Evolutionary conservation across 768 basidiomycete species (phyloP), one percentile per base, ranked within the genome.

Genomic region (Russula sp.): DNA sequence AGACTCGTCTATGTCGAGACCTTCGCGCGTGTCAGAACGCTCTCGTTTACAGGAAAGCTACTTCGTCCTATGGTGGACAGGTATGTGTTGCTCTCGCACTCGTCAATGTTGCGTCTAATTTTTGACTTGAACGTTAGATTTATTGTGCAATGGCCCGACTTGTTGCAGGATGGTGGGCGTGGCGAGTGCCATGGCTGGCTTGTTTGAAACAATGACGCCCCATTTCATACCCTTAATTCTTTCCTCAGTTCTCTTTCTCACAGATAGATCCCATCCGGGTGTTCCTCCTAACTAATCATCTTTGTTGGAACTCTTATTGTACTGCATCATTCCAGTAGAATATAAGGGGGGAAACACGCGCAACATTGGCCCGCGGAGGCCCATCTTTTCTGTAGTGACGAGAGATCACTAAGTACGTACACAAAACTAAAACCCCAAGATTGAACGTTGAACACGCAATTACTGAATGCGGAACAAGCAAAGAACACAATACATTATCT

Each of bases 1-100:
- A 78, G 75, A 45, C 73, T 92, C 34, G 82, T 99, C 56, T 99
- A 97, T 72, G 79, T 98, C 45, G 97, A 98, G 74, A 94, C 93
- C 0, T 97, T 96, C 73, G 94, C 96, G 8, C 87, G 96, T 6
- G 93, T 95, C 2, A 78, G 76, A 20, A 79, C 81, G 1, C 79
- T 98, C 31, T 96, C 92, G 14, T 78, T 95, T 22, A 94, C 93
- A 31, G 96, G 88, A 31, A 91, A 82, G 69, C 77, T 98, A 40
- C 78, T 98, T 32, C 81, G 84, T 52, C 83, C 82, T n/a, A 76
- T 96, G 35, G 94, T 89, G 6, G 94, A 98, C 72, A 80, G 85
- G 91, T 85, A 68, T 66, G 55, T 60, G 20, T 22, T 27, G 13
- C 9, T 52, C 55, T 7, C 35, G 45, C 61, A 20, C 39, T 44